phyloP scores from a whole-genome alignment of 2,329 filamentous ascomycete species.

The Xylaria sp. region DNA sequence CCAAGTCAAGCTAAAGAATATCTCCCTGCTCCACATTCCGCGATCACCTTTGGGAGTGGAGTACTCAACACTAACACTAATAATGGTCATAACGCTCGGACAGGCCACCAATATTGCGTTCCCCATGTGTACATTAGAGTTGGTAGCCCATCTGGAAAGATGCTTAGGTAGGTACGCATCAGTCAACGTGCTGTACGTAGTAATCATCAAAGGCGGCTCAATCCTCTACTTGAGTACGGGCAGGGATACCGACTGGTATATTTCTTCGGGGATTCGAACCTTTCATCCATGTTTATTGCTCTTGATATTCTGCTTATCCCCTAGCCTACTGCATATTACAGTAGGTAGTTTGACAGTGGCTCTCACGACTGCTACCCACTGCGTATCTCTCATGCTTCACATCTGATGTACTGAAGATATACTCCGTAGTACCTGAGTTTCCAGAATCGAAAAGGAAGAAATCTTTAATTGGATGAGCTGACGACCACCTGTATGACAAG shows the following conservation, averaged over 20 bases:
- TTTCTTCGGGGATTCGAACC: neutral
- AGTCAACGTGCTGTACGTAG: neutral
- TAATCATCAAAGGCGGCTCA: slow-evolving; percentile 3
- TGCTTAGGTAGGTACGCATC: no score
- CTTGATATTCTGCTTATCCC: slow-evolving; percentile 8
- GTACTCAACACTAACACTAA: neutral
- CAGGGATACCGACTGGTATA: slow-evolving; percentile 10
- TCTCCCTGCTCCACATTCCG: slow-evolving; percentile 2
- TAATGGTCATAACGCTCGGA: neutral
- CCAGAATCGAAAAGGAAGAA: slow-evolving; percentile 9
- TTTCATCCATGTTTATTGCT: neutral
- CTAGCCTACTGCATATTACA: neutral
- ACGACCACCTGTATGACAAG: slow-evolving; percentile 10
- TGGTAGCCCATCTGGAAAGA: neutral
- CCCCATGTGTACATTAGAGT: neutral
- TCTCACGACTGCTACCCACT: neutral
- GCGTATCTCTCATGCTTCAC: neutral
- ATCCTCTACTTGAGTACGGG: neutral
- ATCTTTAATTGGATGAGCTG: neutral
- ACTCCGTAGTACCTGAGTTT: neutral
- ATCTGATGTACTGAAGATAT: neutral
- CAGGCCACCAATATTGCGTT: neutral
- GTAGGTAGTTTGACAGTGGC: neutral
- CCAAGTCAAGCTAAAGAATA: slow-evolving; percentile 1
- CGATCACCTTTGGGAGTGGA: neutral